A percentile compares a stretch with the other conserved stretches of the same genome.
Evolutionary conservation across 2,329 filamentous ascomycete genomes (phyloP).

Genomic region (Clonostachys rosea): DNA sequence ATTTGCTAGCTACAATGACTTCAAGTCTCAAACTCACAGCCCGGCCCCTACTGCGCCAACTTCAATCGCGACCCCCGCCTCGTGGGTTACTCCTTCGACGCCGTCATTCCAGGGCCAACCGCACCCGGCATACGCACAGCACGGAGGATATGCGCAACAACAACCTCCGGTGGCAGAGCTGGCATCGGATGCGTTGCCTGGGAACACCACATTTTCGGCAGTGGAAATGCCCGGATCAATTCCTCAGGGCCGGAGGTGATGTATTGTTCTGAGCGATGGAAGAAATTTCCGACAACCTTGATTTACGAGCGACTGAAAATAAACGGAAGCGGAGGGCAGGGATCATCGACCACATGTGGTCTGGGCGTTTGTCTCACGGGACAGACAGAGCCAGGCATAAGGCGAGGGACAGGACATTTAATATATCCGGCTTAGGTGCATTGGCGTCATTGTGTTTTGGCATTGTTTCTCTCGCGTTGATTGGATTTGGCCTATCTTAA

Average conservation of each 20-base stretch:
- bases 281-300: too few relatives aligned
- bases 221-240: constrained; percentile 6
- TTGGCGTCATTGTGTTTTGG: too few relatives aligned
- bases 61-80: background rate
- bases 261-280: background rate
- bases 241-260: background rate
- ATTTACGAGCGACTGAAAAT: background rate
- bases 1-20: background rate
- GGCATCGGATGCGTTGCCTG: constrained; percentile 3
- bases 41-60: background rate
- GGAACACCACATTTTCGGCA: constrained; percentile 14
- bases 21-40: background rate
- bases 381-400: background rate
- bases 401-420: background rate
- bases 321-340: background rate
- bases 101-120: background rate
- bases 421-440: background rate
- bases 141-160: background rate
- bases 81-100: background rate
- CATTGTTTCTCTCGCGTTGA: too few relatives aligned
- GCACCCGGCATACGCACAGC: background rate
- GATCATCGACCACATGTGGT: background rate
- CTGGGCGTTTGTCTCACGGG: background rate
- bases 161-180: constrained; percentile 5
- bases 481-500: too few relatives aligned